Evolutionary conservation across 805 yeast genomes (phyloP), one percentile per base, ranked within the genome.

Genomic region (Nakazawaea ishiwadae): DNA sequence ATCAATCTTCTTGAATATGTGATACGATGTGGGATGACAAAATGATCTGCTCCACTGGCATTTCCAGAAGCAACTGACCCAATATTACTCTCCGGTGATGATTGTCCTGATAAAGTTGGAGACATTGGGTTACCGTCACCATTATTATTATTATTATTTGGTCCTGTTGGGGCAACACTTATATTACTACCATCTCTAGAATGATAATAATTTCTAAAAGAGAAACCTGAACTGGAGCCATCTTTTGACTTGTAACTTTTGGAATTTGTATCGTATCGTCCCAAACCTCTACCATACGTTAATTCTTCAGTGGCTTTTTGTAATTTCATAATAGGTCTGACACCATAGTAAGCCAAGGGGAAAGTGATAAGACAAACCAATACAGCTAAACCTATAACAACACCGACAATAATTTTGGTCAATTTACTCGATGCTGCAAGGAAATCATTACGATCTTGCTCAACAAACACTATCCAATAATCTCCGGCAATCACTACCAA

Each of bases 261-360:
- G 11, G 32, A 14, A 14, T 19, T n/a, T n/a, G 35, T 28, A 16
- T 29, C 39, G 12, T 35, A 32, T 12, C n/a, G 19, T 4, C 51
- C 50, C 44, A 59, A 47, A 0, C 64, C 66, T 15, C 65, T 49
- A 26, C 72, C 66, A 36, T 65, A 62, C 4, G 81, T 74, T 21
- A 81, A 75, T 18, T 74, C 75, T 55, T 87, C 96, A 0, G 96
- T 86, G 0, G 95, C 96, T 47, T 79, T 78, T 53, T 84, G 88
- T 32, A 89, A 67, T 44, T 80, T 73, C 32, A 86, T 73, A 44
- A 89, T 87, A 0, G 97, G 96, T 48, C 84, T 63, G 5, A 88
- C 90, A 27, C 90, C 88, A 68, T 80, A 84, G 45, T 85, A 88
- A 0, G 96, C 88, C 40, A 89, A 60, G 4, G 93, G 90, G 56